phyloP scores from a whole-genome alignment of 768 basidiomycete species.

The Mycena galericulata region DNA sequence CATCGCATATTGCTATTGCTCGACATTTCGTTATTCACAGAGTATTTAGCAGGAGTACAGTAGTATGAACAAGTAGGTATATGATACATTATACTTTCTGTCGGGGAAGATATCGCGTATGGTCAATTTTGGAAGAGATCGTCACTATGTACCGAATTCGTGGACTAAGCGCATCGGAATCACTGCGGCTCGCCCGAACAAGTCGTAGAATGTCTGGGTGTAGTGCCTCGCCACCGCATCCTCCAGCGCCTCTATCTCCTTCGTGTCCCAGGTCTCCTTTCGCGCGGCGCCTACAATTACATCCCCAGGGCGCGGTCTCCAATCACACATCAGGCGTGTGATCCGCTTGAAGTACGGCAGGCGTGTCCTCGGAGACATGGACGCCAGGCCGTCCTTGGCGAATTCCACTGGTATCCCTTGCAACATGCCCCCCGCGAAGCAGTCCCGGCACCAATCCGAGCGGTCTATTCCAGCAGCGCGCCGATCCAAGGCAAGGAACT shows the following conservation, averaged over 20 bases:
- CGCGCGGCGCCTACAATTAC: background rate
- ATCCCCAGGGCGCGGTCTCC: background rate
- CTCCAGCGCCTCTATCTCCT: background rate
- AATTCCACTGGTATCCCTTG: background rate
- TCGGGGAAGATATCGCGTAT: background rate
- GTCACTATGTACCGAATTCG: background rate
- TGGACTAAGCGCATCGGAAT: background rate
- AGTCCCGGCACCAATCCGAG: background rate
- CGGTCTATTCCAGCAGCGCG: background rate
- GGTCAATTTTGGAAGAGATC: background rate
- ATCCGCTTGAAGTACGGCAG: background rate
- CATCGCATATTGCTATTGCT: too few species aligned
- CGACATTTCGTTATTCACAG: too few species aligned
- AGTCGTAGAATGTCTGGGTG: background rate
- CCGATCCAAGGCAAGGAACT: background rate
- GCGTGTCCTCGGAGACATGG: background rate
- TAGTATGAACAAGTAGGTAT: too few species aligned
- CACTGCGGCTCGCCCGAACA: background rate
- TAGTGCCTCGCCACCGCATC: background rate
- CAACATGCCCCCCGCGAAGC: slow-evolving; percentile 10
- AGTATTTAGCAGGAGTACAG: too few species aligned
- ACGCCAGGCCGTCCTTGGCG: background rate
- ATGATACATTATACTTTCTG: too few species aligned
- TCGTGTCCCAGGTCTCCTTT: background rate
- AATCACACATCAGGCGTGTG: slow-evolving; percentile 1